Evolutionary conservation across 441 rosid genomes (phyloP).

Genomic region (Croton laevigatus): DNA sequence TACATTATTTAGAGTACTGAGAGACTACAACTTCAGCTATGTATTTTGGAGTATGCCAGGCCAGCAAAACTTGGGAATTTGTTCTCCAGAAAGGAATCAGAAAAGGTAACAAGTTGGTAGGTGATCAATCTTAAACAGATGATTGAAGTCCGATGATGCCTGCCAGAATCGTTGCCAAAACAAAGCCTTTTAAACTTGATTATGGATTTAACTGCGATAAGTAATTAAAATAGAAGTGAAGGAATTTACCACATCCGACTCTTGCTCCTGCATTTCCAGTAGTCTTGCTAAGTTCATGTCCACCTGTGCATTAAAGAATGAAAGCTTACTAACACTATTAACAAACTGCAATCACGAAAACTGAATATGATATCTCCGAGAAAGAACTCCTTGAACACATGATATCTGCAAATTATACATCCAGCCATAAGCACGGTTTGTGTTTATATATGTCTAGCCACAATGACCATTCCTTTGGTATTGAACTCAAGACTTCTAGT

Average conservation of each 20-base stretch:
- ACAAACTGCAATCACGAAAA: neutral
- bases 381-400: too few relatives aligned
- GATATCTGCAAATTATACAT: neutral
- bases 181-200: too few relatives aligned
- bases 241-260: conserved; percentile 73
- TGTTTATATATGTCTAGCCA: neutral
- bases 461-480: neutral
- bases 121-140: conserved; percentile 40
- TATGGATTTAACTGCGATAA: neutral
- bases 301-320: conserved; percentile 45
- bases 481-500: neutral
- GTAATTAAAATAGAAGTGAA: neutral
- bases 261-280: conserved; percentile 95
- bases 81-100: neutral
- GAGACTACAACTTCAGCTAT: neutral
- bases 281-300: conserved; percentile 84
- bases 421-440: too few relatives aligned
- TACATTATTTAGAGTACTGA: neutral
- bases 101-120: conserved; percentile 2
- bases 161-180: conserved; percentile 29
- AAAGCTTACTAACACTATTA: too few relatives aligned
- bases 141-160: conserved; percentile 87
- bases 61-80: neutral
- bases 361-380: neutral
- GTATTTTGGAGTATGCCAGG: neutral